Evolutionary conservation across 441 rosid species (phyloP).

Genomic region (Gossypium trilobum): DNA sequence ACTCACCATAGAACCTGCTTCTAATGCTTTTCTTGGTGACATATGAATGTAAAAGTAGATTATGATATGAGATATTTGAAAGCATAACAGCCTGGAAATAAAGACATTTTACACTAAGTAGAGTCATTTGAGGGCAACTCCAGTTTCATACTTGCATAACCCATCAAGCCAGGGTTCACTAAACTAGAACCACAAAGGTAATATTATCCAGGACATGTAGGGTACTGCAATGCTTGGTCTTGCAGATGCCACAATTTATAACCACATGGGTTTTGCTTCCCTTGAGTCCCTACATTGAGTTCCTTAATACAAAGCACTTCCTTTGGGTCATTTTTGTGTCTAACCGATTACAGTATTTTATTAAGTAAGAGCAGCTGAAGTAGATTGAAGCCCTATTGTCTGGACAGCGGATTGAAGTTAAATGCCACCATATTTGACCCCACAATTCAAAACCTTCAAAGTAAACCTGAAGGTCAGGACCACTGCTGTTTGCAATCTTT

Average conservation of each 20-base stretch:
- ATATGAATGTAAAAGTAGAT: not conserved
- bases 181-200: not conserved
- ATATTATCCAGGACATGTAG: not conserved
- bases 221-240: no score
- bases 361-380: not conserved
- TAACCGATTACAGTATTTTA: not conserved
- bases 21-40: not conserved
- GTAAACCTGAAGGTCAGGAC: not conserved
- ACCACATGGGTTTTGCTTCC: no score
- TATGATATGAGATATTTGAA: not conserved
- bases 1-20: no score
- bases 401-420: not conserved
- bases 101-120: not conserved
- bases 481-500: not conserved
- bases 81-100: slow-evolving; percentile 7
- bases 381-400: not conserved
- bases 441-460: not conserved
- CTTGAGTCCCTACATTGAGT: no score
- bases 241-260: no score
- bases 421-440: not conserved
- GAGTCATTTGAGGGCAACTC: not conserved
- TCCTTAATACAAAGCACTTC: no score
- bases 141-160: not conserved
- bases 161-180: no score
- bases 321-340: not conserved